Evolutionary conservation across 2,329 filamentous ascomycete genomes (phyloP).

Genomic region (Zalaria obscura): DNA sequence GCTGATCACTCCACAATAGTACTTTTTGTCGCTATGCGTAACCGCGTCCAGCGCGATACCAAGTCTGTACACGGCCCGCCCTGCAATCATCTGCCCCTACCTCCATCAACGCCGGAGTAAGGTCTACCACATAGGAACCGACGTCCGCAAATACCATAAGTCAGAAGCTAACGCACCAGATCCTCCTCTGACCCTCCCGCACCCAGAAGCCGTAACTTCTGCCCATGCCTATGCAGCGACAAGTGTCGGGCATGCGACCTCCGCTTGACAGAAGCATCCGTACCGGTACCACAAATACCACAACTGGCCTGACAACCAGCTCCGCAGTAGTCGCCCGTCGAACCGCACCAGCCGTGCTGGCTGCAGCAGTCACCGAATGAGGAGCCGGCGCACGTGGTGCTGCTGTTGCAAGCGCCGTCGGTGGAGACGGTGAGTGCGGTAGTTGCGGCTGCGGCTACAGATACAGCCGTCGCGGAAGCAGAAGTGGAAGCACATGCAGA

Average conservation of each 20-base stretch:
- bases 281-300: conserved; percentile 9
- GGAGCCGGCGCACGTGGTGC: conserved; percentile 3
- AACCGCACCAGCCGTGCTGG: conserved; percentile 3
- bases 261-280: background rate
- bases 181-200: no score
- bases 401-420: conserved; percentile 4
- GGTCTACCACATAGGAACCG: no score
- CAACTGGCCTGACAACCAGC: conserved; percentile 18
- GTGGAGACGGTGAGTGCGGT: conserved; percentile 1
- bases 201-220: background rate
- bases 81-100: no score
- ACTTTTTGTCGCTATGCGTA: no score
- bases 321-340: conserved; percentile 1
- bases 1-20: no score
- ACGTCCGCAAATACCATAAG: no score
- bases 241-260: background rate
- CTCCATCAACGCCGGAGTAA: no score
- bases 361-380: conserved; percentile 5
- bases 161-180: no score
- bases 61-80: no score
- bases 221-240: background rate
- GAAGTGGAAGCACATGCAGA: background rate
- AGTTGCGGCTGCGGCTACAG: background rate
- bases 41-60: no score
- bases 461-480: background rate